Percentiles rank a stretch among this genome's conserved stretches.
Conservation (phyloP, 2,329 filamentous ascomycete genomes). For the Pseudopyrenochaeta lycopersici region DNA sequence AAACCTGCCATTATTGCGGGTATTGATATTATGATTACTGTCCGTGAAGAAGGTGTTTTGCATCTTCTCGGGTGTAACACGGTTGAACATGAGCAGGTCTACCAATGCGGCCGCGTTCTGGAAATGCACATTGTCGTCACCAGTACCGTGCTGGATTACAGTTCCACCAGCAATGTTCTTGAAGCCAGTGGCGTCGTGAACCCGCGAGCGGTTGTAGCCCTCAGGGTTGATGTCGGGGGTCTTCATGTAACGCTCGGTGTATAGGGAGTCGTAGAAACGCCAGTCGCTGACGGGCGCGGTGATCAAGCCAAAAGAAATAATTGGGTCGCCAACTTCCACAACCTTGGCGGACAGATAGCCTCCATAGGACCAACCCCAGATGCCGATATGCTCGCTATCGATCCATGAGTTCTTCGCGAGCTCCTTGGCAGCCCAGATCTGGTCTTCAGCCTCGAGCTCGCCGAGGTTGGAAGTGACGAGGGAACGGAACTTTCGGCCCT, state of each 20-base stretch:
- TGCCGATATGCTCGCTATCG: conserved; percentile 67
- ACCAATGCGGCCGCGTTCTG: conserved; percentile 70
- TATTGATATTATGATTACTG: conserved; percentile 68
- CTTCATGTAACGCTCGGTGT: conserved; percentile 79
- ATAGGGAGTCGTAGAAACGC: conserved; percentile 76
- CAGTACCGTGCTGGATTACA: conserved; percentile 71
- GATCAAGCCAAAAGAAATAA: conserved; percentile 70
- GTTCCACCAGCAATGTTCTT: conserved; percentile 68
- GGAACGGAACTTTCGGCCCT: conserved; percentile 70
- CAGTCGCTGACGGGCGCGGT: conserved; percentile 74
- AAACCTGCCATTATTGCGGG: conserved; percentile 64
- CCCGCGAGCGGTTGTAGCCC: conserved; percentile 69
- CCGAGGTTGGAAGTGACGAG: conserved; percentile 68
- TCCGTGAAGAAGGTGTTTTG: conserved; percentile 73
- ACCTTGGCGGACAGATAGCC: conserved; percentile 74
- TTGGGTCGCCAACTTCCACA: conserved; percentile 67
- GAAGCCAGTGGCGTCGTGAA: conserved; percentile 68
- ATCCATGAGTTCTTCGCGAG: conserved; percentile 64
- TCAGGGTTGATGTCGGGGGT: conserved; percentile 63
- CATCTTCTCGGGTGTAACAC: conserved; percentile 69
- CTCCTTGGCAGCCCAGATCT: conserved; percentile 71
- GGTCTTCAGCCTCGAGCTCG: conserved; percentile 70
- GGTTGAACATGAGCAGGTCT: conserved; percentile 67
- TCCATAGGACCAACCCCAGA: conserved; percentile 75
- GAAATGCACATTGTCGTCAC: conserved; percentile 77